phyloP scores from a whole-genome alignment of 2,329 filamentous ascomycete species.

The Periglandula ipomoeae region DNA sequence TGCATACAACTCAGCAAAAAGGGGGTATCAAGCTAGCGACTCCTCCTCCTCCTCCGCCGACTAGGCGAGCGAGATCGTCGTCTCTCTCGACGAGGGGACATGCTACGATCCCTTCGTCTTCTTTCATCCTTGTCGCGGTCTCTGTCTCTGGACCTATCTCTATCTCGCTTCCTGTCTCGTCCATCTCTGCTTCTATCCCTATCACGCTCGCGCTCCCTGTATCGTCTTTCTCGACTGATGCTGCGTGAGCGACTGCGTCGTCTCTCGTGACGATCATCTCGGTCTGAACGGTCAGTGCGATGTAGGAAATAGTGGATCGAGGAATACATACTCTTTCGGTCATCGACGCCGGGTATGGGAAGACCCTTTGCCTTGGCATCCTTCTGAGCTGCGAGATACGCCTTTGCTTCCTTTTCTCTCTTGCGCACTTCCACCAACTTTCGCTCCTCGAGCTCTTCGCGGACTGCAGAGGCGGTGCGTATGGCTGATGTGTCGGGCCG shows the following conservation, averaged over 20 bases:
- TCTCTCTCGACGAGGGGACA: constrained; percentile 25
- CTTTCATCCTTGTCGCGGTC: constrained; percentile 18
- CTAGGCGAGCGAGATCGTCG: constrained; percentile 30
- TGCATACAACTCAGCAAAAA: background rate
- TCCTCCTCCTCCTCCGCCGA: constrained; percentile 30
- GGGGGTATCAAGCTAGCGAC: constrained; percentile 7
- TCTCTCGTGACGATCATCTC: constrained; percentile 23
- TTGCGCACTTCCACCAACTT: constrained; percentile 54
- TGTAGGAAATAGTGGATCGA: too few species aligned
- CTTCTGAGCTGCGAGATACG: constrained; percentile 52
- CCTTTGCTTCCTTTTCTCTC: constrained; percentile 54
- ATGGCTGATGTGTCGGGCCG: constrained; percentile 25
- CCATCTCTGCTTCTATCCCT: too few species aligned
- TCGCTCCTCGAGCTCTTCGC: constrained; percentile 44
- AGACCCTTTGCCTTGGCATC: constrained; percentile 51
- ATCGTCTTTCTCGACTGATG: constrained; percentile 19
- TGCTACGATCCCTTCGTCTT: constrained; percentile 22
- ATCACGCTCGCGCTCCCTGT: constrained; percentile 25
- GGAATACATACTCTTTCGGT: constrained; percentile 28
- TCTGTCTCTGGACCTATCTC: background rate
- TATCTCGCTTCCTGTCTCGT: too few species aligned
- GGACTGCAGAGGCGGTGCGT: constrained; percentile 30
- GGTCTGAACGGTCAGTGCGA: background rate
- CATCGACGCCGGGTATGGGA: constrained; percentile 48
- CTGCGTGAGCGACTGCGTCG: constrained; percentile 27